Base-by-base conservation (phyloP, 345 rosid genomes). In the Adansonia digitata region DNA sequence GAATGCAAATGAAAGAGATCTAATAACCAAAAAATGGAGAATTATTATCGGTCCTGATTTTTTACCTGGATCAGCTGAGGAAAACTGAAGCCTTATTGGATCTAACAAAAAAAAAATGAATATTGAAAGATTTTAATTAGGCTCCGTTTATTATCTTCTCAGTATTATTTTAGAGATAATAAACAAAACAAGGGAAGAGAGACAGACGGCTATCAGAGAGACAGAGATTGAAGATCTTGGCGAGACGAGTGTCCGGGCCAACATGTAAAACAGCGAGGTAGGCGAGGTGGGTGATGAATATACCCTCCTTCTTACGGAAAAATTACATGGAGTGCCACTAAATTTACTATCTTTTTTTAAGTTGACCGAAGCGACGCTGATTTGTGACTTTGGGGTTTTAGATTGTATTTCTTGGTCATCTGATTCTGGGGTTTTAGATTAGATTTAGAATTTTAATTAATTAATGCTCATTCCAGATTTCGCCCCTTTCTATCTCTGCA, bases 31-130 rank as follows among this genome's bases (percentile, higher is more conserved):
- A 42, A 51, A 9, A 55, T 13, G 9, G 7, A 72, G 7, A 46
- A 42, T 40, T 8, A 42, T 40, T 8, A 71, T 39, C 53, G 12
- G 49, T 0, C 35, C 3, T 15, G 27, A 5, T 14, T 12, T 4
- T 59, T 60, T 60, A 74, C 77, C 71, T 74, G 61, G 35, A 49
- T 74, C 77, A 64, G 71, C 49, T 51, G 66, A 43, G 27, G 35
- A 31, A 3, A 62, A 51, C 45, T 10, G 62, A 26, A 56, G 62
- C 49, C 51, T 74, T 74, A 74, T 74, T 53, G 63, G 63, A 49
- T 64, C 77, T 63, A 64, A 8, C 49, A 35, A 35, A 73, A 11
- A 35, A 73, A 11, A 11, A 34, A 56, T 26, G 31, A 7, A 2
- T 20, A 42, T 40, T 4, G 52, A 62, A 20, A 20, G 4, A n/a